Base-by-base conservation (phyloP, 495 filamentous ascomycete genomes). In the Ramalina intermedia region DNA sequence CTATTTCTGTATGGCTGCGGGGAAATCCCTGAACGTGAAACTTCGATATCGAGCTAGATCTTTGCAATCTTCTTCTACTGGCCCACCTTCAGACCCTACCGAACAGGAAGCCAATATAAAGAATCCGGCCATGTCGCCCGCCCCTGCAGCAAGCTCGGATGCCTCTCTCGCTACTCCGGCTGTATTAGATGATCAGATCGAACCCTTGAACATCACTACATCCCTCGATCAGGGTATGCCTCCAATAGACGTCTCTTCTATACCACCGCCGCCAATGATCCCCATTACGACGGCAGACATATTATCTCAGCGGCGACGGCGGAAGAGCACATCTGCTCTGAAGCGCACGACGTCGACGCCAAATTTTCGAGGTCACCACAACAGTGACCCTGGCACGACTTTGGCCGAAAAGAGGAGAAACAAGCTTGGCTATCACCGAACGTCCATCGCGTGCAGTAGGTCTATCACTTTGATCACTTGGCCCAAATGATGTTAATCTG, bases 391-490 rank as follows among this genome's bases (percentile, higher is more conserved):
- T 42, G 61, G 58, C 53, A 63, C 64, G 59, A 71, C 66, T 17
- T 69, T 79, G 35, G 72, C 69, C 38, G 89, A 95, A 58, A 95
- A 91, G 68, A 83, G 85, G 63, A 82, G 91, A 57, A 98, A 96
- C 63, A 96, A 94, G 66, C 73, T 98, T 46, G 91, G 91, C 27
- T 98, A 98, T 64, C 90, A 96, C 71, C 81, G 91, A 50, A 96
- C 88, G 35, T 94, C 91, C 48, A 87, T 96, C 63, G 91, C 91
- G 55, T 98, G 91, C 73, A 84, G 91, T 98, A 75, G 80, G 88
- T 80, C 47, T 52, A 45, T 47, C 36, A 40, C 47, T 36, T 55
- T 14, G 7, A 18, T 43, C 42, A 18, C 11, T 27, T 44, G 38
- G 26, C 20, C 20, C 16, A 16, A 12, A 5, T 40, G 36, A 43